Evolutionary conservation across 805 yeast genomes (phyloP), one percentile per base, ranked within the genome.

Genomic region (Candida krabiensis): DNA sequence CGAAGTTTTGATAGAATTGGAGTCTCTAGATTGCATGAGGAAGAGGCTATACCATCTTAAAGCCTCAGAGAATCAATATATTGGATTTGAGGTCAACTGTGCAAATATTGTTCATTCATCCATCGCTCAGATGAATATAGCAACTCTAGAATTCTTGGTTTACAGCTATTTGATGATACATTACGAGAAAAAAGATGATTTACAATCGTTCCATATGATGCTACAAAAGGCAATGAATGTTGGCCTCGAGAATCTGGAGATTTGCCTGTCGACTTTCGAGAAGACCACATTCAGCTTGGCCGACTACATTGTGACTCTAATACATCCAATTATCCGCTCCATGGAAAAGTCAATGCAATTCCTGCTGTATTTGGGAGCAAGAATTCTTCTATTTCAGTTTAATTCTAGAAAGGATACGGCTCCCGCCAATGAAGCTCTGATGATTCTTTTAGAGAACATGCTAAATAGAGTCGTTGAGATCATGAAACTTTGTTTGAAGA

Each of bases 1-100:
- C 4, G 58, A 55, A n/a, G 41, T 64, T 15, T 46, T 53, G 28
- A 14, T 35, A 1, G 48, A 41, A 13, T 26, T 55, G 9, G 16
- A 29, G 8, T 19, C 35, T 8, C 17, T 60, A 4, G 45, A 43
- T 5, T 26, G 30, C 3, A 19, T 44, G 7, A 35, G 36, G 5
- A 31, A 28, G 7, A 31, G 30, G 4, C 23, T 29, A n/a, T 43
- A 37, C 30, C 23, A 26, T 17, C 12, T 16, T 7, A 9, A 19
- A 26, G 13, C 17, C 4, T 8, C 14, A 15, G 23, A 9, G 18
- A 19, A 13, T n/a, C 8, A 14, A 9, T 22, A 29, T 21, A 11
- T 29, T 8, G 23, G 17, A 4, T 13, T 17, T 26, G 33, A 28
- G 14, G 23, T 28, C 15, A 30, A 37, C 12, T 9, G 16, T 15